Conservation (phyloP, 345 rosid genomes). For the Arabidopsis arenosa region DNA sequence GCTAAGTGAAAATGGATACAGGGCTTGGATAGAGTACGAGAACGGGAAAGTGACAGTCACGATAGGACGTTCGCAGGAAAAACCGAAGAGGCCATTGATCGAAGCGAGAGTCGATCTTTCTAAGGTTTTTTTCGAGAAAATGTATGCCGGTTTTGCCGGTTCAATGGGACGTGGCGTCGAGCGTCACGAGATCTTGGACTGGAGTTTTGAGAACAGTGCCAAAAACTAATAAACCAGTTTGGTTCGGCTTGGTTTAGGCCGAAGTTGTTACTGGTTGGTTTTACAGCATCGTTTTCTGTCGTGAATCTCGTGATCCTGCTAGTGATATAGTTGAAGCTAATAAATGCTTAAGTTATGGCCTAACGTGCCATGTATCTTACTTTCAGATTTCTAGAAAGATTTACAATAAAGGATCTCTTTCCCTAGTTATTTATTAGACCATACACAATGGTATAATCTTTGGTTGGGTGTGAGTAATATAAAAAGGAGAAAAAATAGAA, state of each 20-base stretch:
- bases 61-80: constrained; percentile 12
- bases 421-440: too few relatives aligned
- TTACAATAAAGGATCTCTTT: background rate
- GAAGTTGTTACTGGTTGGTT: background rate
- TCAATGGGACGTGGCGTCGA: constrained; percentile 35
- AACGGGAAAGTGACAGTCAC: constrained; percentile 22
- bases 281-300: background rate
- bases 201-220: constrained; percentile 33
- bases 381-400: constrained; percentile 16
- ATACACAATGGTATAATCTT: too few relatives aligned
- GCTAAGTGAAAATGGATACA: constrained; percentile 24
- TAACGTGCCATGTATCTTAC: background rate
- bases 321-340: background rate
- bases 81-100: constrained; percentile 42
- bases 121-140: constrained; percentile 32
- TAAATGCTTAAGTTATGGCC: constrained; percentile 12
- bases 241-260: background rate
- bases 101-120: constrained; percentile 34
- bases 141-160: constrained; percentile 38
- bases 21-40: constrained; percentile 45
- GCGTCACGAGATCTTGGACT: constrained; percentile 37
- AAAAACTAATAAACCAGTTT: constrained; percentile 5
- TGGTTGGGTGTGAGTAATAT: too few relatives aligned
- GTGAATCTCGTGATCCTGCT: constrained; percentile 1
- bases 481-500: too few relatives aligned